These are phyloP conservation scores for Vinca minor DNA, from an alignment of 257 asterid genomes.

Conservation along the genomic window DNA sequence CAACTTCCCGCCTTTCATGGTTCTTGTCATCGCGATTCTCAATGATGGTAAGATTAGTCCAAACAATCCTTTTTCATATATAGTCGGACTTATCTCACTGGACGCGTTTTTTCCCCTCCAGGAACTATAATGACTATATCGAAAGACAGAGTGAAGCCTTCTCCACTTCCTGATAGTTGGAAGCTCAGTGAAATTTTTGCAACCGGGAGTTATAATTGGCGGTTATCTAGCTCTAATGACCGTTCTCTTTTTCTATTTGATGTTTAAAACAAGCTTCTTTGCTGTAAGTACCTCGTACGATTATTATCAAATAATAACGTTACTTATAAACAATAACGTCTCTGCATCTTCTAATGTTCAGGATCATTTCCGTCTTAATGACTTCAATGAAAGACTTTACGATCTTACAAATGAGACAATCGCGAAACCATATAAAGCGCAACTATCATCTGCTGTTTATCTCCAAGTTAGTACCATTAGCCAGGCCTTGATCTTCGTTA, in stretches of 20 bases:
- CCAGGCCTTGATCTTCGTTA: constrained; percentile 60
- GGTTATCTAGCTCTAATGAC: constrained; percentile 59
- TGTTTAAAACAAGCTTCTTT: constrained; percentile 43
- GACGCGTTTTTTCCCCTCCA: constrained; percentile 9
- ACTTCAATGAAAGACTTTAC: constrained; percentile 30
- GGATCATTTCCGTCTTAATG: constrained; percentile 34
- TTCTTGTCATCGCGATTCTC: constrained; percentile 61
- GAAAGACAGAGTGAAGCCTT: constrained; percentile 57
- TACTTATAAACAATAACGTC: background rate
- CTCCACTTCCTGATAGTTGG: constrained; percentile 60
- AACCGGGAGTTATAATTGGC: constrained; percentile 50
- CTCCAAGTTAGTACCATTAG: constrained; percentile 71
- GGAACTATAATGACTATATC: constrained; percentile 68
- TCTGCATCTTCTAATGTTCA: constrained; percentile 19
- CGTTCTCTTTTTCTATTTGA: constrained; percentile 37
- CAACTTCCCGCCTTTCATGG: constrained; percentile 69
- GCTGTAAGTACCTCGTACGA: constrained; percentile 21
- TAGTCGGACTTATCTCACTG: background rate
- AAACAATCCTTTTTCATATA: background rate
- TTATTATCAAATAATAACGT: background rate
- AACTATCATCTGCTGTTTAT: constrained; percentile 51
- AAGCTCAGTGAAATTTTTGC: constrained; percentile 53
- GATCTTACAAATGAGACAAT: constrained; percentile 15
- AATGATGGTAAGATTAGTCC: constrained; percentile 50
- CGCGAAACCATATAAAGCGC: constrained; percentile 27